phyloP scores from a whole-genome alignment of 768 basidiomycete genomes.

The Leccinum variicolor region DNA sequence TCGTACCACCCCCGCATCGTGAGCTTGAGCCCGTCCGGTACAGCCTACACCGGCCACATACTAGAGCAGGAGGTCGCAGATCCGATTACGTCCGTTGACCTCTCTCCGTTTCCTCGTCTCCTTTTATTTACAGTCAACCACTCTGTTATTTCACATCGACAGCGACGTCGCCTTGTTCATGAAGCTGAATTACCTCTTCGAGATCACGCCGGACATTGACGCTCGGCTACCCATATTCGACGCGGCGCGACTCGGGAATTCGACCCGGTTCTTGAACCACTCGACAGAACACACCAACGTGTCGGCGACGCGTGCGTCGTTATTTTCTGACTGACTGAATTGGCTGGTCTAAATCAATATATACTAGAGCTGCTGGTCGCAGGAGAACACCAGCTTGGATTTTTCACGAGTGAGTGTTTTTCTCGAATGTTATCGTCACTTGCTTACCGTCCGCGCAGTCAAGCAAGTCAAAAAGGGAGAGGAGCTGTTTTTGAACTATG shows the following conservation, averaged over 20 bases:
- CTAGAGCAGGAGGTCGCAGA: slow-evolving; percentile 12
- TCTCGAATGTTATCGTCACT: no score
- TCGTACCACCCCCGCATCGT: no score
- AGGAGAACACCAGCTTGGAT: slow-evolving; percentile 36
- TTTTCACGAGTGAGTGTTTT: slow-evolving; percentile 33
- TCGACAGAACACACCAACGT: slow-evolving; percentile 9
- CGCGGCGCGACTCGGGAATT: slow-evolving; percentile 42
- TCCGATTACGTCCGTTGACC: neutral
- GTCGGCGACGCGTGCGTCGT: slow-evolving; percentile 25
- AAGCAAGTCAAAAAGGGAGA: slow-evolving; percentile 27
- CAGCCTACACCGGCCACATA: slow-evolving; percentile 42
- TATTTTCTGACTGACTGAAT: no score
- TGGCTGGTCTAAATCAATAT: no score
- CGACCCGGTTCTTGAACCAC: slow-evolving; percentile 45
- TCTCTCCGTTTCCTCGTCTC: neutral
- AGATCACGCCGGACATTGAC: neutral
- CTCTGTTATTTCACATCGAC: no score
- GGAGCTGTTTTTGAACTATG: slow-evolving; percentile 37
- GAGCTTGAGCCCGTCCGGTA: neutral
- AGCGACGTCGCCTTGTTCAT: slow-evolving; percentile 16
- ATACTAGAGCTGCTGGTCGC: slow-evolving; percentile 20
- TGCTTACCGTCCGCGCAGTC: slow-evolving; percentile 3
- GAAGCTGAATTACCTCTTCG: slow-evolving; percentile 36
- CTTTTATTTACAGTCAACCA: no score
- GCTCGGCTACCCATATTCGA: slow-evolving; percentile 23